phyloP scores from a whole-genome alignment of 192 early-diverging fungal genomes.

The Phycomyces nitens region DNA sequence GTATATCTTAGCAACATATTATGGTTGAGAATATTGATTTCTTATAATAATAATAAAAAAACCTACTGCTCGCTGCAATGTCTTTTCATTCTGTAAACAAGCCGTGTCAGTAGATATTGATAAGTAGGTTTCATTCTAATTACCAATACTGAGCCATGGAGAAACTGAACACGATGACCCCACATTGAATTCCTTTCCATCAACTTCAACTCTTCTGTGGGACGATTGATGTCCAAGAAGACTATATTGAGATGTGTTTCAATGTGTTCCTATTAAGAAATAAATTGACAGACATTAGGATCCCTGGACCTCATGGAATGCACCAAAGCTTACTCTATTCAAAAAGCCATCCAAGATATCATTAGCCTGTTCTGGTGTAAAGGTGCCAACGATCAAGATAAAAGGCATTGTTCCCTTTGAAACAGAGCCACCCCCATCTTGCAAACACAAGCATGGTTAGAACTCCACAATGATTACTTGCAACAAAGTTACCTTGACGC shows the following conservation, averaged over 20 bases:
- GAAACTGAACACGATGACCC: conserved; percentile 36
- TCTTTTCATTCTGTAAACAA: conserved; percentile 23
- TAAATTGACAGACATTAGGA: background rate
- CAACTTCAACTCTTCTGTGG: conserved; percentile 44
- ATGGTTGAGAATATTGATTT: background rate
- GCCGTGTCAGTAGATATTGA: background rate
- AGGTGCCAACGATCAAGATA: conserved; percentile 47
- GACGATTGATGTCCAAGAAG: conserved; percentile 44
- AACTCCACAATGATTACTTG: background rate
- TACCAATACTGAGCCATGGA: conserved; percentile 34
- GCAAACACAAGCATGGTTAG: background rate
- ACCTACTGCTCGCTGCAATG: conserved; percentile 24
- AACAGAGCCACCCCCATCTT: conserved; percentile 32
- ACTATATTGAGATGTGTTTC: conserved; percentile 44
- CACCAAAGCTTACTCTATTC: conserved; percentile 28
- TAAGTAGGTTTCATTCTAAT: background rate
- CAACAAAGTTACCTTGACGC: conserved; percentile 18
- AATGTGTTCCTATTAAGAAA: conserved; percentile 37
- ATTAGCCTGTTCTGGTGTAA: conserved; percentile 36
- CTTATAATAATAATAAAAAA: background rate
- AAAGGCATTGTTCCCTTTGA: conserved; percentile 23
- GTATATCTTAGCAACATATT: background rate
- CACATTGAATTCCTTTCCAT: conserved; percentile 40
- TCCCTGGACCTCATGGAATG: no score
- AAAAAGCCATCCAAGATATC: conserved; percentile 47